Evolutionary conservation across 495 filamentous ascomycete genomes (phyloP).

Genomic region (Penicillium diatomitis): DNA sequence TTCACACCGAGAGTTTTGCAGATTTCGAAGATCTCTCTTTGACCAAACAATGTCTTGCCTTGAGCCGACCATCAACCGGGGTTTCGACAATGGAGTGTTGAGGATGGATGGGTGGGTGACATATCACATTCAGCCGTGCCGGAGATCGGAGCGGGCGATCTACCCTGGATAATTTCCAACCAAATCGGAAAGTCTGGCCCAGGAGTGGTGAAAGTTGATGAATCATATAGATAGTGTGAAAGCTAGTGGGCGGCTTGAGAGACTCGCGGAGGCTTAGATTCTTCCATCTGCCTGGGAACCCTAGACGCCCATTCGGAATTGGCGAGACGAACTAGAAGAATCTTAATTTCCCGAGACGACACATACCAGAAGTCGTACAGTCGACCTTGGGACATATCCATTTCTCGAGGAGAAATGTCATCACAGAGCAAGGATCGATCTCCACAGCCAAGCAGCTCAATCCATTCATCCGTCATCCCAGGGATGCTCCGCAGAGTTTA

Average conservation of each 20-base stretch:
- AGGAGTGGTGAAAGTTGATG: constrained; percentile 3
- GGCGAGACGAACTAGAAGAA: no score
- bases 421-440: no score
- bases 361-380: no score
- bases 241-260: constrained; percentile 9
- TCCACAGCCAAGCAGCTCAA: background rate
- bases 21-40: no score
- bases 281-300: no score
- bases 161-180: constrained; percentile 1
- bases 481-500: constrained; percentile 8
- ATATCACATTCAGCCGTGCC: constrained; percentile 15
- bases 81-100: background rate
- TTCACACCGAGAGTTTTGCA: no score
- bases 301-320: no score
- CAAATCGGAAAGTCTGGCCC: background rate
- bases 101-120: constrained; percentile 1
- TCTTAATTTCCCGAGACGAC: no score
- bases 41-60: no score
- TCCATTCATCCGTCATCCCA: background rate
- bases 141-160: constrained; percentile 12
- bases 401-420: no score
- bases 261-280: background rate
- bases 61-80: no score
- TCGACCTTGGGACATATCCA: no score
- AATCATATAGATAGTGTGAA: constrained; percentile 17